Evolutionary conservation across 495 filamentous ascomycete species (phyloP), one percentile per base, ranked within the genome.

Genomic region (Tuber aestivum): DNA sequence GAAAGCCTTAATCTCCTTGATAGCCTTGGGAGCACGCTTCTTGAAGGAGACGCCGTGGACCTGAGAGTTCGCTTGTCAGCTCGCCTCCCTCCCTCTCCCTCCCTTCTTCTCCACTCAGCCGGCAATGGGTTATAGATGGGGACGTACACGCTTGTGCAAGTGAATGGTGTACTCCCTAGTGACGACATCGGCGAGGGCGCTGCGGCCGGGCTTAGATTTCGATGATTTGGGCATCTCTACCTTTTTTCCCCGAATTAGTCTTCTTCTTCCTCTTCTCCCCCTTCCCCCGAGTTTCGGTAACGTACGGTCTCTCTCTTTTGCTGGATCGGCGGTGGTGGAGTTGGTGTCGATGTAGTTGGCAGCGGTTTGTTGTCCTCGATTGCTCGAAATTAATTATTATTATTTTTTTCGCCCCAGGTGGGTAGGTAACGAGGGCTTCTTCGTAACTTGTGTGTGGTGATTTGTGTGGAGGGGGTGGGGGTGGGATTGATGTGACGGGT

Each of bases 131-230:
- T 27, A 74, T 79, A 83, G 86, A 70, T 56, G 70, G 40, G 84
- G 86, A 93, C 93, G 86, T 96, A 98, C 95, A 86, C 94, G 91
- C 91, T 97, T 98, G 92, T 99, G 95, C 79, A 99, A 87, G 90
- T 99, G 95, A 89, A 99, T 99, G 86, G 95, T 99, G 90, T 98
- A 99, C 89, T 99, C 96, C 89, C 95, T 94, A 76, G 95, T 91
- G 84, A 99, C 95, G 83, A 98, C 96, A 87, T 98, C 94, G 84
- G 92, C 91, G 86, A 98, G 97, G 87, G 95, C 95, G 85, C 94
- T 97, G 84, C 94, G 92, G 82, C 85, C 84, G 82, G 87, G 87
- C 91, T 97, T 97, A 74, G 87, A 85, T 88, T 91, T 91, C 84
- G 85, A 84, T 80, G 86, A 88, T 50, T 70, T 48, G 87, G 92